phyloP scores from a whole-genome alignment of 73 alveolate genomes.

The Symbiodinium pilosum region DNA sequence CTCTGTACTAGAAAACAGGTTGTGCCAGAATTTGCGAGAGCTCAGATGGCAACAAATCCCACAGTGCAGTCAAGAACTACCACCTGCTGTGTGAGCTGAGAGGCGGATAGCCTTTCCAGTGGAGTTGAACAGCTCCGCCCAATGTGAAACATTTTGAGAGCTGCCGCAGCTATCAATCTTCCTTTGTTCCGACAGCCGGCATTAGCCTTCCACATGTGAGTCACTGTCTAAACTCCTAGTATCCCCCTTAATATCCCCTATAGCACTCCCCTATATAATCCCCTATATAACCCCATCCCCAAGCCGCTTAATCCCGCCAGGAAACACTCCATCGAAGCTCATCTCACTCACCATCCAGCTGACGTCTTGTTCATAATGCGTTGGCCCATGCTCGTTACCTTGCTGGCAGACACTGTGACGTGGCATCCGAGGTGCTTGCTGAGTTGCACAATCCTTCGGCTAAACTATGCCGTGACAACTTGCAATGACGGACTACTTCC shows the following conservation, averaged over 20 bases:
- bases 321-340: conserved; percentile 73
- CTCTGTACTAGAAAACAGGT: background rate
- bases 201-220: too few species aligned
- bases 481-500: background rate
- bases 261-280: too few species aligned
- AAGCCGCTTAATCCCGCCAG: background rate
- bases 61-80: too few species aligned
- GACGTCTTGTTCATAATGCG: conserved; percentile 40
- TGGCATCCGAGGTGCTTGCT: background rate
- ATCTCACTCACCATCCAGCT: conserved; percentile 59
- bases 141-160: conserved; percentile 53
- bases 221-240: too few species aligned
- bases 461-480: background rate
- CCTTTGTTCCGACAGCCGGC: too few species aligned
- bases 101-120: conserved; percentile 70
- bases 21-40: background rate
- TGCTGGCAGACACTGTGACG: background rate
- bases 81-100: too few species aligned
- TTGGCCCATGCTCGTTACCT: conserved; percentile 73
- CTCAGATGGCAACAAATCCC: background rate
- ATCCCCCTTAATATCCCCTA: too few species aligned
- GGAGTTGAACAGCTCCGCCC: conserved; percentile 69
- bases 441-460: background rate
- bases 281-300: too few species aligned
- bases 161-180: conserved; percentile 83